phyloP scores from a whole-genome alignment of 331 rosid genomes.

The Malus hybrid region DNA sequence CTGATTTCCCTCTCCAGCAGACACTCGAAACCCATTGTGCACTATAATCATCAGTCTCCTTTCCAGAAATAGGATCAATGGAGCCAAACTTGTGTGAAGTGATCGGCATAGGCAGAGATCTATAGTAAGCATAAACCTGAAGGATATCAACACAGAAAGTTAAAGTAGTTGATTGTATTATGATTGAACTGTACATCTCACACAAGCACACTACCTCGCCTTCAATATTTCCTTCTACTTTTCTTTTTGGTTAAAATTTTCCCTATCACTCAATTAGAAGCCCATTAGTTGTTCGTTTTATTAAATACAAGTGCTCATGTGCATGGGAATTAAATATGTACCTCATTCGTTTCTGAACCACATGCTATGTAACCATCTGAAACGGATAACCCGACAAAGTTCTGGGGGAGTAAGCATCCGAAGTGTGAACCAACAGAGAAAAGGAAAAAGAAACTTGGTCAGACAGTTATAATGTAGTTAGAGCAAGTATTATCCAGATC shows the following conservation, averaged over 20 bases:
- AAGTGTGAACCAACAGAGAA: slow-evolving; percentile 18
- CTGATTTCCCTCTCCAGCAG: slow-evolving; percentile 90
- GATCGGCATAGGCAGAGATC: slow-evolving; percentile 85
- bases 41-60: slow-evolving; percentile 79
- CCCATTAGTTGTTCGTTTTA: not conserved
- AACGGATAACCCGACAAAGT: slow-evolving; percentile 85
- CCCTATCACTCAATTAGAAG: not conserved
- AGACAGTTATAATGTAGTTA: slow-evolving; percentile 6
- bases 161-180: not conserved
- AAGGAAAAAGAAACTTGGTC: slow-evolving; percentile 4
- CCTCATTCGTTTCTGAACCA: slow-evolving; percentile 99
- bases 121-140: slow-evolving; percentile 79
- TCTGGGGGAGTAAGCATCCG: slow-evolving; percentile 47
- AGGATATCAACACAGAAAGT: not conserved
- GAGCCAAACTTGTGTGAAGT: slow-evolving; percentile 83
- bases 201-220: not conserved
- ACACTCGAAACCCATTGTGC: slow-evolving; percentile 93
- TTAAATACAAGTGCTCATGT: not conserved
- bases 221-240: not conserved
- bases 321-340: slow-evolving; percentile 18
- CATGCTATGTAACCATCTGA: slow-evolving; percentile 86
- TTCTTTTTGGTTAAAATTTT: not conserved
- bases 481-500: slow-evolving; percentile 8
- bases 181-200: not conserved
- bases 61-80: slow-evolving; percentile 76